Evolutionary conservation across 2,329 filamentous ascomycete genomes (phyloP).

Genomic region (Fusarium humuli): DNA sequence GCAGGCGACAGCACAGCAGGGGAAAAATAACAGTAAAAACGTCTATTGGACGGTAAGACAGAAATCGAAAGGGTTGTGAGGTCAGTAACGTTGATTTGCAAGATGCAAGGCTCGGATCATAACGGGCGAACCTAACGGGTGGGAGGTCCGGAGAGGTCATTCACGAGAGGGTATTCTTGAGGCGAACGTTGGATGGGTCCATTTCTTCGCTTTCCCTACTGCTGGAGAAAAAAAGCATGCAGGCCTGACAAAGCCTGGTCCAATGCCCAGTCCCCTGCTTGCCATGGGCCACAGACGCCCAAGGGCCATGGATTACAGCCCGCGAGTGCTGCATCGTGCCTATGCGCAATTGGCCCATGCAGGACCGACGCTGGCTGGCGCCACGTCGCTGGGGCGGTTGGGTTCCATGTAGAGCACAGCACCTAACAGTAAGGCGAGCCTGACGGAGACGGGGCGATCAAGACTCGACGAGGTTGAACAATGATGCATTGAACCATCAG

Average conservation of each 20-base stretch:
- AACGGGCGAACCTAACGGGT: slow-evolving; percentile 48
- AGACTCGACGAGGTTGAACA: slow-evolving; percentile 35
- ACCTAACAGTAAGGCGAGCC: slow-evolving; percentile 38
- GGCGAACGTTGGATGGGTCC: slow-evolving; percentile 39
- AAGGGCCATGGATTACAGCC: slow-evolving; percentile 35
- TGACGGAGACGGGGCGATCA: slow-evolving; percentile 24
- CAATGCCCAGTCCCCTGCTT: slow-evolving; percentile 44
- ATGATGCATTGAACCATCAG: slow-evolving; percentile 30
- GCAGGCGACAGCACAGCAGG: slow-evolving; percentile 42
- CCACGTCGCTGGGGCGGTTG: slow-evolving; percentile 50
- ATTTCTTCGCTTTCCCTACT: slow-evolving; percentile 11
- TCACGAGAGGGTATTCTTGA: slow-evolving; percentile 41
- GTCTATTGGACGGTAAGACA: slow-evolving; percentile 36
- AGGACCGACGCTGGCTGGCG: slow-evolving; percentile 42
- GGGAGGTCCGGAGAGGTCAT: slow-evolving; percentile 49
- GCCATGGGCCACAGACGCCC: slow-evolving; percentile 37
- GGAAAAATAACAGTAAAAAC: slow-evolving; percentile 24
- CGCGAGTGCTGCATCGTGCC: slow-evolving; percentile 43
- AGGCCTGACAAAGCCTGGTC: slow-evolving; percentile 40
- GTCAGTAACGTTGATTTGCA: slow-evolving; percentile 44
- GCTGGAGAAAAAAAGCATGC: slow-evolving; percentile 41
- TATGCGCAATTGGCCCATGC: slow-evolving; percentile 48
- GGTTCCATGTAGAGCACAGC: slow-evolving; percentile 32
- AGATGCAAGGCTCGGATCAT: slow-evolving; percentile 50
- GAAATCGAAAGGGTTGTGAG: slow-evolving; percentile 33